Evolutionary conservation across 1,284 basidiomycete genomes (phyloP).

Genomic region (Tylopilus orsonianus): DNA sequence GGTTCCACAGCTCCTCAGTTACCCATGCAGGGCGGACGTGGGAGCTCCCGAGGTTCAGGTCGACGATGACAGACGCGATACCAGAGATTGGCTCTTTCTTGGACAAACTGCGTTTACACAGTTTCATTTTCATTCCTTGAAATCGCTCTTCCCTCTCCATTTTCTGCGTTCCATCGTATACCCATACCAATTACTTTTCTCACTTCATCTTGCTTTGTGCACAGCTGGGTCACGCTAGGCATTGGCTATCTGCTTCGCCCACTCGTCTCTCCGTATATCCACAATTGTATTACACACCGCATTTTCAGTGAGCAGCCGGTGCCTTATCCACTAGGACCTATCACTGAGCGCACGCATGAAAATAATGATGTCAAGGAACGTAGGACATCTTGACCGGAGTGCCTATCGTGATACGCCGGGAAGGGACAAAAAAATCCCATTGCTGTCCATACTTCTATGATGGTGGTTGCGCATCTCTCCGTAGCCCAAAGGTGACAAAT

Average conservation of each 20-base stretch:
- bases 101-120: conserved; percentile 13
- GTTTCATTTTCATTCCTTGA: conserved; percentile 7
- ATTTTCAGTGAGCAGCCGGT: conserved; percentile 8
- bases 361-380: conserved; percentile 16
- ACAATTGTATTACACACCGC: conserved; percentile 18
- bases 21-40: conserved; percentile 34
- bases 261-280: conserved; percentile 8
- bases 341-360: background rate
- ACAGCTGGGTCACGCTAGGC: conserved; percentile 1
- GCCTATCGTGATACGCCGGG: background rate
- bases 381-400: background rate
- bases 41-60: conserved; percentile 12
- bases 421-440: background rate
- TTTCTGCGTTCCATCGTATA: conserved; percentile 22
- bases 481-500: conserved; percentile 82
- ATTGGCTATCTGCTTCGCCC: conserved; percentile 6
- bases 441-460: conserved; percentile 25
- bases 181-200: conserved; percentile 9
- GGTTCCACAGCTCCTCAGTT: conserved; percentile 25
- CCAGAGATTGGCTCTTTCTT: conserved; percentile 15
- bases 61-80: conserved; percentile 10
- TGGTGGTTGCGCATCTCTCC: conserved; percentile 59
- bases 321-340: conserved; percentile 2
- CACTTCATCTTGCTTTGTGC: background rate
- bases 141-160: conserved; percentile 1